Percentiles rank a stretch among this genome's conserved stretches.
Evolutionary conservation across 352 stramenopile genomes (phyloP).

Genomic region (Phytopythium litorale): DNA sequence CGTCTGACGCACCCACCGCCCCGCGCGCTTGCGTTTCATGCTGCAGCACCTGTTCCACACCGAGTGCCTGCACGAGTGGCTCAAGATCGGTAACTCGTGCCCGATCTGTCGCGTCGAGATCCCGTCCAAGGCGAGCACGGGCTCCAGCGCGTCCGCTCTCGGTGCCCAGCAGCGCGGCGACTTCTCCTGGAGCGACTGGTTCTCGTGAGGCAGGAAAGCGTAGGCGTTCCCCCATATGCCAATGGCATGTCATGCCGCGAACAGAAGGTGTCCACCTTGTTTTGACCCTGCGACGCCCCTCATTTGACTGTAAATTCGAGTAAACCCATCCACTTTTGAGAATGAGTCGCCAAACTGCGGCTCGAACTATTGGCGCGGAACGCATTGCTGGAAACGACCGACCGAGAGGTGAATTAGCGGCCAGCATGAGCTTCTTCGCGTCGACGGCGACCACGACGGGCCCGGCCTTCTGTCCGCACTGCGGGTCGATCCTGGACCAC

Average conservation of each 20-base stretch:
- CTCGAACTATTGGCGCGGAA: background rate
- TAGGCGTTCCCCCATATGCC: background rate
- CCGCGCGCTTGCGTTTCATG: constrained; percentile 5
- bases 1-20: too few species aligned
- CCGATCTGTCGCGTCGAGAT: constrained; percentile 81
- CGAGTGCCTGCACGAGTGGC: constrained; percentile 70
- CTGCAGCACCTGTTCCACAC: constrained; percentile 81
- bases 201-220: constrained; percentile 32
- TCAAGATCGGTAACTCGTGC: constrained; percentile 82
- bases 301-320: too few species aligned
- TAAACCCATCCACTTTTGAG: background rate
- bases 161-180: constrained; percentile 45
- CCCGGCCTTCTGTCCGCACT: constrained; percentile 86
- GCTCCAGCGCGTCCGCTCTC: constrained; percentile 13
- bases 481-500: constrained; percentile 85
- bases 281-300: background rate
- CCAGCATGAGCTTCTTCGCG: constrained; percentile 49
- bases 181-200: constrained; percentile 76
- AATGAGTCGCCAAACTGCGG: background rate
- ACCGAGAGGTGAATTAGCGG: too few species aligned
- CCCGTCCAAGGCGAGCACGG: constrained; percentile 36
- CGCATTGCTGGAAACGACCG: background rate
- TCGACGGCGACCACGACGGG: constrained; percentile 50
- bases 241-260: background rate
- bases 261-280: background rate